Evolutionary conservation across 257 asterid genomes (phyloP).

Genomic region (Nicotiana tabacum): DNA sequence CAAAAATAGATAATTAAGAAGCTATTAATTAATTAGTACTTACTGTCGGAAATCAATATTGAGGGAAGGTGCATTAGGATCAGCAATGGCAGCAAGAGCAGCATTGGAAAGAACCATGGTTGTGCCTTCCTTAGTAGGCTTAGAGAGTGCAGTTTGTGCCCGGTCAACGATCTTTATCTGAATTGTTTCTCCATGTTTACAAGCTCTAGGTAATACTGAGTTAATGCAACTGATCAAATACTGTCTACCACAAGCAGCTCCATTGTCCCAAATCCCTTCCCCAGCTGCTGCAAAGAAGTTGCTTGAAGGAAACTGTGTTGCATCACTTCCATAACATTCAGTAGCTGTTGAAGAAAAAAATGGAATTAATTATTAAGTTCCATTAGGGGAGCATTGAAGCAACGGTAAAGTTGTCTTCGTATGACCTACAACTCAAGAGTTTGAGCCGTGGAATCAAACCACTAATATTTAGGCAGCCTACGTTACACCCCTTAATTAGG

Average conservation of each 20-base stretch:
- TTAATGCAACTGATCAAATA: slow-evolving; percentile 69
- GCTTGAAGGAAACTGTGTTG: slow-evolving; percentile 61
- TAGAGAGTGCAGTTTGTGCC: slow-evolving; percentile 34
- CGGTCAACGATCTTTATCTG: slow-evolving; percentile 60
- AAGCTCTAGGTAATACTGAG: slow-evolving; percentile 33
- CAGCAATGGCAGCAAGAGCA: slow-evolving; percentile 46
- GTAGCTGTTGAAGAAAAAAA: slow-evolving; percentile 34
- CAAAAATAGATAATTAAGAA: too few relatives aligned
- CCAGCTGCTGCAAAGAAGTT: slow-evolving; percentile 75
- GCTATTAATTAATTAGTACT: too few relatives aligned
- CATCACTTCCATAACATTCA: slow-evolving; percentile 52
- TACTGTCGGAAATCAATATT: slow-evolving; percentile 68
- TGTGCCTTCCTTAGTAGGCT: slow-evolving; percentile 31
- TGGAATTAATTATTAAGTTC: background rate
- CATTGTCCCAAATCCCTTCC: slow-evolving; percentile 74
- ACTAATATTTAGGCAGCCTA: background rate
- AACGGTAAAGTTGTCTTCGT: background rate
- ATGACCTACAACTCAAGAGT: too few relatives aligned
- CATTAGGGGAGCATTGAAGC: too few relatives aligned
- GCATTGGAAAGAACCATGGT: slow-evolving; percentile 51
- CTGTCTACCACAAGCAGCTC: slow-evolving; percentile 83
- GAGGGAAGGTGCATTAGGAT: slow-evolving; percentile 23
- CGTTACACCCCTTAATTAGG: background rate
- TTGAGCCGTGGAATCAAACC: background rate
- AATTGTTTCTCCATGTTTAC: slow-evolving; percentile 38